These are phyloP conservation scores for Aurifilum marmelostoma DNA, from an alignment of 2,329 filamentous ascomycete species.

Conservation along the genomic window DNA sequence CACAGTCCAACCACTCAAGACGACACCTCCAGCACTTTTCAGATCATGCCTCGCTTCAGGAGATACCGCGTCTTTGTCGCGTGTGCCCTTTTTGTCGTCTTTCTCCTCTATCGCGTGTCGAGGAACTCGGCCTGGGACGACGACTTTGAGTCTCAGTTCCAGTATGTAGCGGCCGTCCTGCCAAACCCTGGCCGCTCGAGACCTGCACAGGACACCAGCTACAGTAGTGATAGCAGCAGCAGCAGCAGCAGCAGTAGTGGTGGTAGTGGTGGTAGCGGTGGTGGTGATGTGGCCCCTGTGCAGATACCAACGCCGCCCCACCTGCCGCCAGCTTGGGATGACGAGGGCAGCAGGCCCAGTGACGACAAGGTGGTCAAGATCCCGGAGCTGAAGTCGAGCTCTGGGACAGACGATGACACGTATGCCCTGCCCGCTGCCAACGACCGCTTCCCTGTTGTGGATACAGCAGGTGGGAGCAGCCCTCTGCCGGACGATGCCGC, in stretches of 20 bases:
- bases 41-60: conserved; percentile 40
- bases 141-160: conserved; percentile 23
- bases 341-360: conserved; percentile 7
- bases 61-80: conserved; percentile 65
- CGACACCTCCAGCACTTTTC: neutral
- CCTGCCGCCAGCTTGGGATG: conserved; percentile 12
- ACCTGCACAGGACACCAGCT: conserved; percentile 1
- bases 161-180: conserved; percentile 17
- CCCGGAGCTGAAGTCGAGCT: conserved; percentile 36
- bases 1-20: too few relatives aligned
- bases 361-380: conserved; percentile 32
- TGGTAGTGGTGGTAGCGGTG: too few relatives aligned
- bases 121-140: conserved; percentile 44
- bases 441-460: conserved; percentile 33
- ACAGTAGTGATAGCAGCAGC: too few relatives aligned
- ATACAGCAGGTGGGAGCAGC: conserved; percentile 34
- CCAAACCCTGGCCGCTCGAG: conserved; percentile 8
- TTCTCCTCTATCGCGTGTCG: conserved; percentile 56
- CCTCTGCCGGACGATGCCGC: conserved; percentile 36
- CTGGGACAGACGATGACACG: conserved; percentile 33
- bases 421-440: conserved; percentile 34
- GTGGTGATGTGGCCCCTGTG: too few relatives aligned
- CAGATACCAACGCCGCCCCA: conserved; percentile 15
- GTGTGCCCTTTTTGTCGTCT: conserved; percentile 56
- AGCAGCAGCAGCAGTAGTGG: too few relatives aligned